Evolutionary conservation across 2,329 filamentous ascomycete species (phyloP), one percentile per base, ranked within the genome.

Genomic region (Colletotrichum abscissum): DNA sequence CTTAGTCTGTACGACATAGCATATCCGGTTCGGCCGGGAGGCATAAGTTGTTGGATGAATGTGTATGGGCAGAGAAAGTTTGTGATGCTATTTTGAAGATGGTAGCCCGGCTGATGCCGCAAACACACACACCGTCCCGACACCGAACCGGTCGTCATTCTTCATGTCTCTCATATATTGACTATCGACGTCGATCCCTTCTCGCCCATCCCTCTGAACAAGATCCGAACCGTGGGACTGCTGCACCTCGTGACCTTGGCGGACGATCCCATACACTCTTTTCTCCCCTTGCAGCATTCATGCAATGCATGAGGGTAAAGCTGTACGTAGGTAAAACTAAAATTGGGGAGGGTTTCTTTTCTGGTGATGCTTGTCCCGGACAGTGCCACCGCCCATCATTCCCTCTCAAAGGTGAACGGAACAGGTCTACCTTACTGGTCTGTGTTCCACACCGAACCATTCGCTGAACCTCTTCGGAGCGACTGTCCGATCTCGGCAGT

Each of bases 401-500:
- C 8, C 42, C 42, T 49, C 42, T 22, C 19, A 24, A 14, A 33
- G 24, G n/a, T 35, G 12, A 56, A 19, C 28, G 38, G 6, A 63
- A 24, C 22, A 64, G 12, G 33, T n/a, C 54, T 33, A 33, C 30
- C 30, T 19, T 16, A 33, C 49, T 67, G 64, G 49, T n/a, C 69
- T 57, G 63, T 42, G 57, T 57, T 68, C 22, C 49, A 26, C 12
- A 35, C 35, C n/a, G 26, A 49, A 35, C 35, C 26, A 16, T 26
- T 26, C 16, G 26, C 24, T 58, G 9, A 19, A 24, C 38, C 38
- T 26, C 35, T 22, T 30, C 6, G 22, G 35, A 42, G 26, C 22
- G 49, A 42, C 2, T 68, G 49, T 58, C 69, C 69, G 69, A 72
- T 68, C 57, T 72, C 69, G 69, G 69, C 57, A 68, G 35, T 54